A percentile compares a stretch with the other conserved stretches of the same genome.
phyloP scores from a whole-genome alignment of 305 asterid species.

The Fraxinus nigra region DNA sequence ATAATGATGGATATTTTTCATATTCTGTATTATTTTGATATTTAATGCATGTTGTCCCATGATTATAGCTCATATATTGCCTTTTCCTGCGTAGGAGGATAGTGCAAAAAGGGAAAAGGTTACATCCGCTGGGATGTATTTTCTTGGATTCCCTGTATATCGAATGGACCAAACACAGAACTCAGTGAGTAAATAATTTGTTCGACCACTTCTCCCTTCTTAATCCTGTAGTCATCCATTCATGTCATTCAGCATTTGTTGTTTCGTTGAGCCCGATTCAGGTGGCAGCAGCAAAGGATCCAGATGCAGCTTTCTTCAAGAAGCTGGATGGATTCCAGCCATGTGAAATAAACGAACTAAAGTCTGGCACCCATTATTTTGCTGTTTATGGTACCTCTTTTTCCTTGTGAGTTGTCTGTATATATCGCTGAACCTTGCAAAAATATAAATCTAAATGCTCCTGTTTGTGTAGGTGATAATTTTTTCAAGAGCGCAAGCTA shows the following conservation, averaged over 20 bases:
- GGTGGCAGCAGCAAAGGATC: conserved; percentile 73
- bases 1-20: neutral
- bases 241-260: conserved; percentile 17
- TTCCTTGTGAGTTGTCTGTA: conserved; percentile 21
- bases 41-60: neutral
- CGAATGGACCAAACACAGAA: conserved; percentile 71
- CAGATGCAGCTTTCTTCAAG: conserved; percentile 90
- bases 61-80: neutral
- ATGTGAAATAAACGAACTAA: conserved; percentile 82
- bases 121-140: conserved; percentile 92
- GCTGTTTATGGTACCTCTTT: conserved; percentile 76
- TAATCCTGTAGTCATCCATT: neutral
- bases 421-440: neutral
- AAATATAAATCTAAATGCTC: conserved; percentile 23
- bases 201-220: neutral
- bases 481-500: conserved; percentile 84
- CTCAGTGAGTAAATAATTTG: conserved; percentile 53
- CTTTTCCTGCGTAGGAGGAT: conserved; percentile 65
- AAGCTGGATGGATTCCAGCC: conserved; percentile 95
- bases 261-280: conserved; percentile 32
- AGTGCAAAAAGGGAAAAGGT: conserved; percentile 78
- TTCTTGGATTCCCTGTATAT: conserved; percentile 90
- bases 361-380: conserved; percentile 85
- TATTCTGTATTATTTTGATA: neutral
- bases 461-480: conserved; percentile 71